Percentiles rank a stretch among this genome's conserved stretches.
Conservation (phyloP, 305 asterid species). For the Solanum aculeatissimum region DNA sequence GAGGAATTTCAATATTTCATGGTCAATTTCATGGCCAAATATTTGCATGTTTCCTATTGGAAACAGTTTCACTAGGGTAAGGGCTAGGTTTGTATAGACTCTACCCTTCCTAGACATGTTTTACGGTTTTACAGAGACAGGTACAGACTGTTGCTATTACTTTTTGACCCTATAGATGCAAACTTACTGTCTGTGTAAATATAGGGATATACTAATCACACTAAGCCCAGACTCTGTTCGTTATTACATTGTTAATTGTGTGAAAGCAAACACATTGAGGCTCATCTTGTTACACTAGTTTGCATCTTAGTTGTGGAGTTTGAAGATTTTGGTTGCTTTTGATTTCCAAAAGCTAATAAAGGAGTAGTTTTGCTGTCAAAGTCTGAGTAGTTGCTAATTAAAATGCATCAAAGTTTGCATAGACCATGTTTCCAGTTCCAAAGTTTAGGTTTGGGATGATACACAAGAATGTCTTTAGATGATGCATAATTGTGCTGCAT, state of each 20-base stretch:
- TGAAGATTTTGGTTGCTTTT: background rate
- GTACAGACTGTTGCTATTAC: background rate
- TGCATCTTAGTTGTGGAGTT: background rate
- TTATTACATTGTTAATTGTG: background rate
- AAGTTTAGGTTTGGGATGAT: background rate
- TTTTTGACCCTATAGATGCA: background rate
- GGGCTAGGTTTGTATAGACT: background rate
- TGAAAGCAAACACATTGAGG: background rate
- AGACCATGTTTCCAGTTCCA: background rate
- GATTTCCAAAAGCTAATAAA: background rate
- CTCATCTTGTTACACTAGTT: background rate
- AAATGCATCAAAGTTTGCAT: background rate
- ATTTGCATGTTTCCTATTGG: background rate
- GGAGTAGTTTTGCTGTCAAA: background rate
- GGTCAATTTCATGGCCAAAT: too few species aligned
- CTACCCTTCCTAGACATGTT: background rate
- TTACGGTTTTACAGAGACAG: background rate
- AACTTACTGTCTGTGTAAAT: background rate
- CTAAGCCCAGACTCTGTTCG: background rate
- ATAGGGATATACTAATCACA: background rate
- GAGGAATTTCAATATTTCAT: too few species aligned
- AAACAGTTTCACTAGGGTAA: background rate
- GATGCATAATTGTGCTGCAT: background rate
- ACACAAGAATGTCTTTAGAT: background rate
- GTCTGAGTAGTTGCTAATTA: background rate